Evolutionary conservation across 768 basidiomycete genomes (phyloP), one percentile per base, ranked within the genome.

Genomic region (Mycena amicta): DNA sequence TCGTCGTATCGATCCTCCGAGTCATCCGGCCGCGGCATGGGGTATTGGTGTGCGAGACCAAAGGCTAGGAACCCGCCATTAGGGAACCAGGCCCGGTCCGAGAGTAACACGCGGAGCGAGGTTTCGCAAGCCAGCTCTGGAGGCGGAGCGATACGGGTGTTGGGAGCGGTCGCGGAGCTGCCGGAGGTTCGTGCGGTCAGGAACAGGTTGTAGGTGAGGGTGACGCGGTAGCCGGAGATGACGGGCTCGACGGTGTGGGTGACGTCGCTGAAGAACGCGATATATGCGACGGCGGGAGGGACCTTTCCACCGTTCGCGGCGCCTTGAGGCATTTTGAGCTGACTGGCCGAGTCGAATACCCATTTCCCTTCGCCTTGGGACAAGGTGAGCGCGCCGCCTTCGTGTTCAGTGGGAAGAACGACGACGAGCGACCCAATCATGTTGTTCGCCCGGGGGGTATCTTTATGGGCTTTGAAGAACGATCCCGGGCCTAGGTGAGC

Each of bases 361-460:
- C 73, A 74, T 30, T 71, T 71, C 4, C 58, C 56, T 16, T 58
- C 68, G 8, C 40, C 56, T 15, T 71, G 66, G 3, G 62, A 65
- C 1, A 83, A 65, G 1, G 67, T 50, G 6, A 77, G 70, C 20
- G 59, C 63, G 15, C 80, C 78, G 3, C 77, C 79, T 29, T 75
- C 67, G 64, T 80, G 75, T 0, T 59, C 6, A 0, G 74, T 73
- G 5, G 79, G 80, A 43, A 78, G 71, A 16, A 80, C 70, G 31
- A 83, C 57, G 4, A 82, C 75, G 22, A 84, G 72, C 0, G 81
- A 82, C 0, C 78, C 80, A 45, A 84, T 76, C 74, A 80, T 81
- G 31, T 65, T 57, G n/a, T 70, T 67, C 11, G 67, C 62, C 5
- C 77, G 75, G 1, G 78, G 79, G 0, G 80, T 81, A 53, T 80